Conservation (phyloP, 495 filamentous ascomycete species). For the Neurospora sp. region DNA sequence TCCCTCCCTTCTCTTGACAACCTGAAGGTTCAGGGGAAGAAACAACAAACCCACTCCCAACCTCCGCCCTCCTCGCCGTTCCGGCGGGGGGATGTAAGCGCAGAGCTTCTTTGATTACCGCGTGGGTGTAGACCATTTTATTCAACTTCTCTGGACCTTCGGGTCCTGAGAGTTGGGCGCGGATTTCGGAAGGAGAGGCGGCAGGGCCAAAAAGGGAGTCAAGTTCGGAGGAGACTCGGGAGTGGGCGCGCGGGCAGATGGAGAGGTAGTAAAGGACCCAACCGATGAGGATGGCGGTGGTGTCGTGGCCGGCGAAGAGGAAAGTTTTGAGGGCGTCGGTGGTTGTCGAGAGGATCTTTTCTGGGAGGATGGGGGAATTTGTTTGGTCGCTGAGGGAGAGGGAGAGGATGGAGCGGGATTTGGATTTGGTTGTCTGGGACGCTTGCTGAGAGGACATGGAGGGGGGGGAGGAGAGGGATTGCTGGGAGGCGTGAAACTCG, state of each 20-base stretch:
- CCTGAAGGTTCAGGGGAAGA: background rate
- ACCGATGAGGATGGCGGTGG: slow-evolving; percentile 29
- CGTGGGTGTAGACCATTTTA: slow-evolving; percentile 32
- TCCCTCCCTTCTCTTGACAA: background rate
- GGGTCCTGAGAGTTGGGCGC: slow-evolving; percentile 7
- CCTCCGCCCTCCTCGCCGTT: slow-evolving; percentile 24
- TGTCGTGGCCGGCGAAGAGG: slow-evolving; percentile 42
- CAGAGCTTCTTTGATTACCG: slow-evolving; percentile 45
- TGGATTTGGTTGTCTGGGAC: background rate
- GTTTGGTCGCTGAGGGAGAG: slow-evolving; percentile 17
- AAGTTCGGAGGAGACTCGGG: slow-evolving; percentile 35
- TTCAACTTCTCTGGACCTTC: slow-evolving; percentile 36
- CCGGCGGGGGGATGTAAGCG: slow-evolving; percentile 35
- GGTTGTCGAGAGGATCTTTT: slow-evolving; percentile 10
- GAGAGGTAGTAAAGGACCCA: slow-evolving; percentile 40
- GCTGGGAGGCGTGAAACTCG: background rate
- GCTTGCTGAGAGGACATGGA: background rate
- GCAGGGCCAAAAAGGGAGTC: slow-evolving; percentile 29
- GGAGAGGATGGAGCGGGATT: slow-evolving; percentile 22
- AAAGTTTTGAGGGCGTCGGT: slow-evolving; percentile 33
- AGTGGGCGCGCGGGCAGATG: slow-evolving; percentile 29
- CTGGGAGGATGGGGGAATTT: slow-evolving; percentile 5
- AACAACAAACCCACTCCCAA: slow-evolving; percentile 18
- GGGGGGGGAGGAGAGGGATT: background rate
- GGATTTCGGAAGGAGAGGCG: slow-evolving; percentile 12